Evolutionary conservation across 2,329 filamentous ascomycete species (phyloP).

Genomic region (Colletotrichum sp.): DNA sequence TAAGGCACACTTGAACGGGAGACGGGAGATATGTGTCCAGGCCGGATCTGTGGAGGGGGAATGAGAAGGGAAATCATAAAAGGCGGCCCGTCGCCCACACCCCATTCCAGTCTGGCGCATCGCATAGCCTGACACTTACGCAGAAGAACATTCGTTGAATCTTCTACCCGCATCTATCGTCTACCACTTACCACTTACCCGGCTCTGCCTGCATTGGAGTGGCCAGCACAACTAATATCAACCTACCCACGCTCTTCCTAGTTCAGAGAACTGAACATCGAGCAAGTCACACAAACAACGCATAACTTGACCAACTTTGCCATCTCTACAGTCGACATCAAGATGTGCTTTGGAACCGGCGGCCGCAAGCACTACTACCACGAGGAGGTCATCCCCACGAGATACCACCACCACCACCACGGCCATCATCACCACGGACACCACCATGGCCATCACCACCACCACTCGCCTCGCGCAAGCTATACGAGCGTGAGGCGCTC

Average conservation of each 20-base stretch:
- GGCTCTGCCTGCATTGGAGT: not conserved
- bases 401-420: constrained; percentile 38
- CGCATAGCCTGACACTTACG: constrained; percentile 1
- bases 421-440: constrained; percentile 38
- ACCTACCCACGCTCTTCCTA: not conserved
- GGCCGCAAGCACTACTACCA: constrained; percentile 59
- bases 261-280: not conserved
- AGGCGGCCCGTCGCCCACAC: constrained; percentile 6
- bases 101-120: not conserved
- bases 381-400: constrained; percentile 56
- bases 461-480: constrained; percentile 45
- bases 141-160: constrained; percentile 7
- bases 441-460: constrained; percentile 37
- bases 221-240: not conserved
- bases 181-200: not conserved
- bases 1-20: not conserved
- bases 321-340: constrained; percentile 23
- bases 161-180: constrained; percentile 1
- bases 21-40: not conserved
- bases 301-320: not conserved
- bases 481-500: constrained; percentile 44
- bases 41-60: not conserved
- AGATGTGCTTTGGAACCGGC: constrained; percentile 54
- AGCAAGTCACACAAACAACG: not conserved
- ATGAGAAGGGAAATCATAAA: constrained; percentile 12